Conservation (phyloP, 305 asterid genomes). For the Salvia sclarea region DNA sequence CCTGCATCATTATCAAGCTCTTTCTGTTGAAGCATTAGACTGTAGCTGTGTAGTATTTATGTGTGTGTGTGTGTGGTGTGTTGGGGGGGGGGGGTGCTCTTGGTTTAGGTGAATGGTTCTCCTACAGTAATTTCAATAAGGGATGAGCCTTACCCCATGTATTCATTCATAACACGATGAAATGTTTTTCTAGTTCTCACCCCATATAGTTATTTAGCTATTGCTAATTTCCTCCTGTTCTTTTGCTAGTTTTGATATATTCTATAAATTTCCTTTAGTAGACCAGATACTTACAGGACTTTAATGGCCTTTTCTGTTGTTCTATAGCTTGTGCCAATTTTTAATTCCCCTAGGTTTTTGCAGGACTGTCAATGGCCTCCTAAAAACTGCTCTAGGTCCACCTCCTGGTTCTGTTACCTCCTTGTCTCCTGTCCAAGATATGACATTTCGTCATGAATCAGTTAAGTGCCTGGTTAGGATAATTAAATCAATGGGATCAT, state of each 20-base stretch:
- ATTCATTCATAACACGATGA: neutral
- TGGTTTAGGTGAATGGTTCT: no score
- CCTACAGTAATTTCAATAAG: no score
- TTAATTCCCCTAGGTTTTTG: constrained; percentile 56
- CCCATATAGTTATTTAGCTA: neutral
- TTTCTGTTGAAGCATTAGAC: no score
- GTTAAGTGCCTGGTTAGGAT: constrained; percentile 89
- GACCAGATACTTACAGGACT: constrained; percentile 52
- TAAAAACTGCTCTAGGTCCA: constrained; percentile 96
- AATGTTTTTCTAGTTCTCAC: neutral
- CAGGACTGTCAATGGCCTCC: constrained; percentile 98
- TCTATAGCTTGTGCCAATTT: constrained; percentile 38
- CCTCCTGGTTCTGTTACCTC: constrained; percentile 90
- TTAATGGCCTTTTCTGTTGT: constrained; percentile 42
- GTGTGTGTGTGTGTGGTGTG: no score
- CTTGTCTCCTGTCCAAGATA: constrained; percentile 87
- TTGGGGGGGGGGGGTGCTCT: no score
- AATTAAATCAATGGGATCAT: constrained; percentile 86
- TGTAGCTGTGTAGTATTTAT: no score
- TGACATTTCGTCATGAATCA: constrained; percentile 92
- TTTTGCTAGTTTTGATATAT: constrained; percentile 30
- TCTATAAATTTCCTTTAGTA: constrained; percentile 39
- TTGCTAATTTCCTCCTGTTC: no score
- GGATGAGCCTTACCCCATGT: no score
- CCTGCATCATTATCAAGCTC: no score